phyloP scores from a whole-genome alignment of 106 monocot genomes.

The Agapanthus africanus region DNA sequence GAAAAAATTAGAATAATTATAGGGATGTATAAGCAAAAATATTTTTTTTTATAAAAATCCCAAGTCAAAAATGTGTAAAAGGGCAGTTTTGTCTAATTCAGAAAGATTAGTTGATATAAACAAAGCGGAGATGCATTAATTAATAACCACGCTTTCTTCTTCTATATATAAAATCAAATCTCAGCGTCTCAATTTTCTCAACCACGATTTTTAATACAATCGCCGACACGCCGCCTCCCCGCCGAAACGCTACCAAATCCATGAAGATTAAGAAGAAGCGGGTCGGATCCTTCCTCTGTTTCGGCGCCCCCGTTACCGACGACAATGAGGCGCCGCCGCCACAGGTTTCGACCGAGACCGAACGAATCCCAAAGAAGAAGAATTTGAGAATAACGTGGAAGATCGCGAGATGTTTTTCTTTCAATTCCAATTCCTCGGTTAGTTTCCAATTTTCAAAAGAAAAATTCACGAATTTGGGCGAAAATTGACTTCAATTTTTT shows the following conservation, averaged over 20 bases:
- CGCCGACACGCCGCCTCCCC: background rate
- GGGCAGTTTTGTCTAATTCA: too few species aligned
- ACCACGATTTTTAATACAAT: too few species aligned
- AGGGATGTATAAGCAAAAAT: too few species aligned
- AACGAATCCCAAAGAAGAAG: background rate
- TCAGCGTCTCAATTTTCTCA: too few species aligned
- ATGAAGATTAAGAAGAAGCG: conserved; percentile 5
- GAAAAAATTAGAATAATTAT: too few species aligned
- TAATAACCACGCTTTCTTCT: too few species aligned
- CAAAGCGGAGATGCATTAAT: too few species aligned
- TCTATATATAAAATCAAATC: too few species aligned
- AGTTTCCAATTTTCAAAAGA: background rate
- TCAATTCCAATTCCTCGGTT: conserved; percentile 7
- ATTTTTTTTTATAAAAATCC: too few species aligned
- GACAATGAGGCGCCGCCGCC: background rate
- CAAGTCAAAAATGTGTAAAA: too few species aligned
- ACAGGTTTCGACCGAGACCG: background rate
- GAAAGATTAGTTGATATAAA: too few species aligned
- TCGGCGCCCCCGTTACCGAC: conserved; percentile 1
- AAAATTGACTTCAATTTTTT: background rate
- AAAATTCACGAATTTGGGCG: background rate
- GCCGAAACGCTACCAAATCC: background rate
- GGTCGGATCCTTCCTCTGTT: conserved; percentile 3
- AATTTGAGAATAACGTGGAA: background rate
- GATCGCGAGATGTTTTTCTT: background rate